phyloP scores from a whole-genome alignment of 2,329 filamentous ascomycete species.

The Penicillium sp. region DNA sequence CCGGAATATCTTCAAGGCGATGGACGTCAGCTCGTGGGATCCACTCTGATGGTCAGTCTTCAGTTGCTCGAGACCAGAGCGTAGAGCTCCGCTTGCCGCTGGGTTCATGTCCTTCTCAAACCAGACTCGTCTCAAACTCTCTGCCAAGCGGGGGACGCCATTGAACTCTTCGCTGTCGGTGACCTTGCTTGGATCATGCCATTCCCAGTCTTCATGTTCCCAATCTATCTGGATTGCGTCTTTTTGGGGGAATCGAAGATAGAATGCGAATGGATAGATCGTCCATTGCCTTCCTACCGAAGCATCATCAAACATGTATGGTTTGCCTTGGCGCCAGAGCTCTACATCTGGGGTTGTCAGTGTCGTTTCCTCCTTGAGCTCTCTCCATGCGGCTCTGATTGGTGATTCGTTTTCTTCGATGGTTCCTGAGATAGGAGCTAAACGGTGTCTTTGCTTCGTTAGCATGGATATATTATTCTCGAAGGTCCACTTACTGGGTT shows the following conservation, averaged over 20 bases:
- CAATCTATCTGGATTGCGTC: constrained; percentile 60
- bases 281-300: constrained; percentile 63
- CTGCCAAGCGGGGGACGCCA: constrained; percentile 61
- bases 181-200: constrained; percentile 60
- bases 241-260: constrained; percentile 43
- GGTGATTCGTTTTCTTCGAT: constrained; percentile 62
- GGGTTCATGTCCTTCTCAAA: constrained; percentile 58
- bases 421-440: constrained; percentile 66
- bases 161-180: constrained; percentile 52
- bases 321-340: constrained; percentile 62
- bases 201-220: constrained; percentile 65
- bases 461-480: not conserved
- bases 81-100: constrained; percentile 52
- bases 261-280: constrained; percentile 65
- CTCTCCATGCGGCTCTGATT: constrained; percentile 63
- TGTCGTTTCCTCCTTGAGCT: constrained; percentile 66
- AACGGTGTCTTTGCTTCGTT: constrained; percentile 51
- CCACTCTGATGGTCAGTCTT: constrained; percentile 63
- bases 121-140: constrained; percentile 64
- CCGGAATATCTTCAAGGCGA: constrained; percentile 56
- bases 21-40: constrained; percentile 61
- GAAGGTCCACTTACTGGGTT: not conserved
- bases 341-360: constrained; percentile 54
- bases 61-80: constrained; percentile 54
- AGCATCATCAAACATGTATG: constrained; percentile 61